Base-by-base conservation (phyloP, 2,329 filamentous ascomycete species). In the Remersonia thermophila region DNA sequence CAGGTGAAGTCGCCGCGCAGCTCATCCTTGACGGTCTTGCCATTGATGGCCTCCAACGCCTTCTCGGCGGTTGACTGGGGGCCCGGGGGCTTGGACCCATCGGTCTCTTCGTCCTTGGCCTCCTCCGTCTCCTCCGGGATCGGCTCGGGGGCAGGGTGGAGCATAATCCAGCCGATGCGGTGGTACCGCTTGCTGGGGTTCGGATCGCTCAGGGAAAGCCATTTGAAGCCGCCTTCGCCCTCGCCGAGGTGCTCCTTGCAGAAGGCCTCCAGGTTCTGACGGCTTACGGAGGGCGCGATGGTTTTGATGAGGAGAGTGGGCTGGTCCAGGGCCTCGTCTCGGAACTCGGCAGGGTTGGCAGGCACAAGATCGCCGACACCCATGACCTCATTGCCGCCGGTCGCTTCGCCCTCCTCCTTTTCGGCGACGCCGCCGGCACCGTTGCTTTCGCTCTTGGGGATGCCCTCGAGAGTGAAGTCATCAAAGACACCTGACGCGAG, bases 111-210 rank as follows among this genome's bases (percentile, higher is more conserved):
- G 33, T 85, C 80, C 45, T 81, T 77, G 10, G 73, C 71, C 47
- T 91, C 82, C n/a, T 73, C 69, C 42, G 79, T 71, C 48, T 93
- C 83, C 41, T 78, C 64, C 10, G 77, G 68, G 32, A 71, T 65
- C 5, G 69, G 61, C 15, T 93, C 83, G 1, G 80, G 69, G 11
- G 76, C 76, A 12, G 85, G 81, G 51, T 96, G 82, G 8, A 98
- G 70, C 71, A 96, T 91, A 42, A 98, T 93, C 89, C 93, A 98
- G 15, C 91, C 91, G 58, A 98, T 96, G 15, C 91, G 80, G 55
- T 98, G 91, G 53, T 87, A 98, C 45, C 93, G 82, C 63, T 98
- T 98, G 51, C 85, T 81, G 2, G 91, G 91, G 53, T 98, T 98
- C 0, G 91, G 91, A 51, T 98, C 91, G 47, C 87, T 95, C 33